These are phyloP conservation scores for Anthracocystis panici-leucophaei DNA, from an alignment of 1,284 basidiomycete species.

Conservation along the genomic window DNA sequence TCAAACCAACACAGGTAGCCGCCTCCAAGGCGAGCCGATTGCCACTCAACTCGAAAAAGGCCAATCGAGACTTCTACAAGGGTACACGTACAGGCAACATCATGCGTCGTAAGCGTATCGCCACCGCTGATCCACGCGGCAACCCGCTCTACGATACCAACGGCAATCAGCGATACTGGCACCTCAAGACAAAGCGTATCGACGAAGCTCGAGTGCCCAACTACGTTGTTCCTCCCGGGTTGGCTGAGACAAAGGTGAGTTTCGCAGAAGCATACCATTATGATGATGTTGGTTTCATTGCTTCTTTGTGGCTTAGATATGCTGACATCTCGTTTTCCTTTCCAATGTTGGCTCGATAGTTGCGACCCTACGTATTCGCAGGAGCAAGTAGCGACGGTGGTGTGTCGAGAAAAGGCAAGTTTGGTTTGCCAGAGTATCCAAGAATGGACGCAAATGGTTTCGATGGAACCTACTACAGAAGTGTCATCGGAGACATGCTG, in stretches of 20 bases:
- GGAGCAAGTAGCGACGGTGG: constrained; percentile 55
- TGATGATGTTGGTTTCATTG: too few relatives aligned
- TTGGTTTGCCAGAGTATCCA: constrained; percentile 59
- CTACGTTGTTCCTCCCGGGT: constrained; percentile 66
- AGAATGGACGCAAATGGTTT: constrained; percentile 60
- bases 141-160: constrained; percentile 57
- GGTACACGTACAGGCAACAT: constrained; percentile 68
- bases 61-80: constrained; percentile 69
- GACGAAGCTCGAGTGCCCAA: constrained; percentile 62
- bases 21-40: constrained; percentile 66
- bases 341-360: constrained; percentile 10
- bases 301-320: too few relatives aligned
- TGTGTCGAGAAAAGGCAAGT: constrained; percentile 44
- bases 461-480: constrained; percentile 61
- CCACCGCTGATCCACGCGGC: constrained; percentile 57
- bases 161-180: constrained; percentile 61
- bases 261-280: too few relatives aligned
- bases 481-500: constrained; percentile 58
- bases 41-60: constrained; percentile 67
- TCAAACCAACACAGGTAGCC: constrained; percentile 57
- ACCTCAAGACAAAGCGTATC: constrained; percentile 55
- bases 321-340: neutral
- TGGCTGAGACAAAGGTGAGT: constrained; percentile 61
- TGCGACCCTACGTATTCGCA: constrained; percentile 63
- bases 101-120: constrained; percentile 66